Conservation (phyloP, 768 basidiomycete species). For the Pisolithus tinctorius region DNA sequence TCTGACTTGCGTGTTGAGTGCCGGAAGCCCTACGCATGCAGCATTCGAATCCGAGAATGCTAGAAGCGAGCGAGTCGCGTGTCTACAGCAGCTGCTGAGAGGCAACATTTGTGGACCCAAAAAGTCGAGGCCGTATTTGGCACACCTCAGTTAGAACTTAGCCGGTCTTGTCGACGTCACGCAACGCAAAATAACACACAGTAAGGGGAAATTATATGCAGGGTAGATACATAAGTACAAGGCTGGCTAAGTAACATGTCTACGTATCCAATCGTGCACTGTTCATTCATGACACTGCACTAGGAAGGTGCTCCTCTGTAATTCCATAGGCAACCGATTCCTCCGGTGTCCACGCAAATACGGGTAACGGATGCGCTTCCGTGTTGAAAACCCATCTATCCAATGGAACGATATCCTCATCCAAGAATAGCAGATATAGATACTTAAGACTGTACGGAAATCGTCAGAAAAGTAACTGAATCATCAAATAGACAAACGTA, state of each 20-base stretch:
- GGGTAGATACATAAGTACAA: no score
- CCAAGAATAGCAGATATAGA: constrained; percentile 23
- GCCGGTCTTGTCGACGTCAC: no score
- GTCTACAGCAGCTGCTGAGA: neutral
- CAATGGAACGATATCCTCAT: constrained; percentile 25
- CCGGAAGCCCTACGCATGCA: neutral
- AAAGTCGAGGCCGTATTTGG: no score
- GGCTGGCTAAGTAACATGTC: no score
- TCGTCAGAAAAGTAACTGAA: neutral
- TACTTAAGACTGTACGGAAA: constrained; percentile 14
- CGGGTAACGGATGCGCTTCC: constrained; percentile 33
- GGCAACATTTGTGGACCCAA: neutral
- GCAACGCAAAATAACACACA: no score
- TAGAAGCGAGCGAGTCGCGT: neutral
- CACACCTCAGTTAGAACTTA: no score
- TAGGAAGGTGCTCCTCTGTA: no score
- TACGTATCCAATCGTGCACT: no score
- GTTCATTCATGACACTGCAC: no score
- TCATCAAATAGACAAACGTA: neutral
- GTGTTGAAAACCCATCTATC: constrained; percentile 34
- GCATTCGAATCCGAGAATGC: neutral
- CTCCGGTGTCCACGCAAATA: constrained; percentile 21
- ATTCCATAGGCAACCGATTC: constrained; percentile 16
- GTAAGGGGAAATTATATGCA: no score
- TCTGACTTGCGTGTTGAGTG: neutral